Evolutionary conservation across 495 filamentous ascomycete genomes (phyloP), one percentile per base, ranked within the genome.

Genomic region (Xylaria castorea): DNA sequence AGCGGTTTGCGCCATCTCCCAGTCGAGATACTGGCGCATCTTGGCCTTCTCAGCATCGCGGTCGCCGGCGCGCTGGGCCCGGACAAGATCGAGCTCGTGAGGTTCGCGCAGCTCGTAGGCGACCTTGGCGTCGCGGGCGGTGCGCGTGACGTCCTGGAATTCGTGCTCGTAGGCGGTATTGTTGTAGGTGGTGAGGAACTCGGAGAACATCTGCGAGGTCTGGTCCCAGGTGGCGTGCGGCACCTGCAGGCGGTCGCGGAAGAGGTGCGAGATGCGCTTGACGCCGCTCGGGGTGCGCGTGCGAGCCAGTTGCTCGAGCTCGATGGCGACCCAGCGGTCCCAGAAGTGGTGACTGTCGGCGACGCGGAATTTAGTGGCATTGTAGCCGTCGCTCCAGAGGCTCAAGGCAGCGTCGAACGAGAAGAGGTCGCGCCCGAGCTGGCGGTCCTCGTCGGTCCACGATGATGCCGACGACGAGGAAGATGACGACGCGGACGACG

Each of bases 261-360:
- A 98, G 12, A 94, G 84, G 20, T 86, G 86, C 22, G 88, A 87
- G 69, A 97, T 87, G 38, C 89, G 85, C 60, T 87, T 86, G 42
- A 94, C 83, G 68, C 89, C 89, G 20, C 90, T 86, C 60, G 84
- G 82, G 5, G 86, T 86, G 16, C 87, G 84, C 2, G 83, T 83
- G 61, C 83, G 86, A n/a, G 87, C 83, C 50, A 87, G 81, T 80
- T 86, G 83, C 76, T 86, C 85, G 79, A 85, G 81, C 78, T 85
- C 86, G 75, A 85, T 85, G 70, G 74, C 93, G 72, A 85, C 92
- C 93, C 83, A 95, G 71, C 90, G 91, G 78, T 97, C 90, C 95
- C 95, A 99, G n/a, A 98, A 86, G 63, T 91, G 75, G 75, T 96
- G 89, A 82, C 95, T 97, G 77, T 97, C 93, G 76, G 90, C 88